Percentiles rank a stretch among this genome's conserved stretches.
These are phyloP conservation scores for Larix sibirica DNA, from an alignment of 83 land plant genomes.

Conservation along the genomic window DNA sequence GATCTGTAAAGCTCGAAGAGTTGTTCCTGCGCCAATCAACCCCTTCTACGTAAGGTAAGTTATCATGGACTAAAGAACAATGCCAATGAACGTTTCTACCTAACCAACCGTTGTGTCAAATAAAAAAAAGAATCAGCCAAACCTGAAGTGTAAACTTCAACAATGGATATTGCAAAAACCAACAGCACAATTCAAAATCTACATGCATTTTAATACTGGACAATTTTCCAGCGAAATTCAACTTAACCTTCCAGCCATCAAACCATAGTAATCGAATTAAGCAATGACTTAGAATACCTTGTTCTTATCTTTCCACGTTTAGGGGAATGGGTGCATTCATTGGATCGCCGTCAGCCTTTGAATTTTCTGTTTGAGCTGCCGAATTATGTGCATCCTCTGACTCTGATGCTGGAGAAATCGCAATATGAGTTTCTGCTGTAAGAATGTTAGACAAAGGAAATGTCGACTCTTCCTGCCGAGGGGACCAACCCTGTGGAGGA, in stretches of 20 bases:
- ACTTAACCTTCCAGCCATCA: neutral
- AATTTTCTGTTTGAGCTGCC: neutral
- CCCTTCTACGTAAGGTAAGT: no score
- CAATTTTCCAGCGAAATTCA: neutral
- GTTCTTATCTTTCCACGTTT: neutral
- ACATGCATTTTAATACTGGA: neutral
- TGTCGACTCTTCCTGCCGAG: slow-evolving; percentile 6
- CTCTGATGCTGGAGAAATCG: neutral
- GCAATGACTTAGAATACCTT: neutral
- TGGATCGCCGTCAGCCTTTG: neutral
- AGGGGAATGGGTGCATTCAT: slow-evolving; percentile 11
- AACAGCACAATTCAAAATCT: neutral
- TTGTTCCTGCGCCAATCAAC: no score
- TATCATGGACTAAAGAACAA: neutral
- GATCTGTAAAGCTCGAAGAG: neutral
- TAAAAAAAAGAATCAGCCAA: neutral
- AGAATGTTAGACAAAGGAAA: neutral
- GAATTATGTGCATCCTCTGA: slow-evolving; percentile 5
- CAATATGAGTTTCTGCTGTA: neutral
- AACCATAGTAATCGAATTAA: neutral
- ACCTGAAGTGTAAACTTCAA: neutral
- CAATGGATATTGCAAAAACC: neutral
- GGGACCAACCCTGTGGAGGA: neutral
- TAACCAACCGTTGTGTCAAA: neutral
- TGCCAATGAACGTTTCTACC: neutral